These are phyloP conservation scores for Rhamnella rubrinervis DNA, from an alignment of 331 rosid species.

Conservation along the genomic window DNA sequence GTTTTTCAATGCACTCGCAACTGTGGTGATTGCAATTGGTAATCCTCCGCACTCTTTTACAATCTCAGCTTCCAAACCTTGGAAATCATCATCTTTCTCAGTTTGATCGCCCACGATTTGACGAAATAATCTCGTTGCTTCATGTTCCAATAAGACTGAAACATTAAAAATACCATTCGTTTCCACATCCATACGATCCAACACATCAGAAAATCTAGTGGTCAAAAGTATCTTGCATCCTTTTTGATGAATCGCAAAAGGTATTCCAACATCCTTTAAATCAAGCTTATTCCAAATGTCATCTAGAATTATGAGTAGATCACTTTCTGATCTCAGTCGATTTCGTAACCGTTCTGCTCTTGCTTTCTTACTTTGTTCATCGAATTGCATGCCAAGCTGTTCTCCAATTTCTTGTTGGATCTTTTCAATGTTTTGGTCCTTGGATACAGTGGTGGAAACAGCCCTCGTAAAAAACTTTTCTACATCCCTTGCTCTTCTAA, in stretches of 20 bases:
- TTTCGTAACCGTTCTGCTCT: neutral
- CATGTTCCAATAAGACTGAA: neutral
- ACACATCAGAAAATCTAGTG: neutral
- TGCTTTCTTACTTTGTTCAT: neutral
- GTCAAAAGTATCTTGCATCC: conserved; percentile 10
- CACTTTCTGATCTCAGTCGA: neutral
- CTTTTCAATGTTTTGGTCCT: neutral
- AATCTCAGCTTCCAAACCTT: neutral
- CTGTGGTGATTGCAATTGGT: conserved; percentile 40
- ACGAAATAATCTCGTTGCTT: conserved; percentile 15
- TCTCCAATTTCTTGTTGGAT: conserved; percentile 13
- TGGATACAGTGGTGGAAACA: neutral
- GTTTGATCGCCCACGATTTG: conserved; percentile 4
- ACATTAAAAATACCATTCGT: neutral
- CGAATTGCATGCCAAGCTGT: neutral
- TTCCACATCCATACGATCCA: conserved; percentile 7
- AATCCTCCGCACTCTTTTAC: conserved; percentile 32
- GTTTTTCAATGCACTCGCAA: conserved; percentile 34
- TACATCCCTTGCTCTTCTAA: neutral
- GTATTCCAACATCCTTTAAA: neutral
- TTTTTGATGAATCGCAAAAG: neutral
- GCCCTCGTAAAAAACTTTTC: neutral
- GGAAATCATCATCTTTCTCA: neutral
- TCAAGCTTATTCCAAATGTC: conserved; percentile 1
- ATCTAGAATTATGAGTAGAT: conserved; percentile 12